These are phyloP conservation scores for Talaromyces sp. DNA, from an alignment of 2,329 filamentous ascomycete species.

Conservation along the genomic window DNA sequence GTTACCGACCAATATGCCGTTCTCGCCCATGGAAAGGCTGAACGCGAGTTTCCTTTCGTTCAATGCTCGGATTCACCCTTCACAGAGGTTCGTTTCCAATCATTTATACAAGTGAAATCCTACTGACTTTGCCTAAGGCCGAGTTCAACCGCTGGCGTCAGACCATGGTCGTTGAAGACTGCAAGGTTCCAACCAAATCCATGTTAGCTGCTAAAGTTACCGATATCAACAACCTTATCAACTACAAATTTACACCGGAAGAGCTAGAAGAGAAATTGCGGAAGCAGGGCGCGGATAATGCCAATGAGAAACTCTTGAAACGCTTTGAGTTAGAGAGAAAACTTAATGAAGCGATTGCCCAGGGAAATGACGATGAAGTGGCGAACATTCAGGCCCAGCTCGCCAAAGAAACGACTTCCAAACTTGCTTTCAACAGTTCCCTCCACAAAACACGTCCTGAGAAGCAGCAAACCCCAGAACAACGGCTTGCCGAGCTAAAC, in stretches of 20 bases:
- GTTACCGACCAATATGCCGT: slow-evolving; percentile 82
- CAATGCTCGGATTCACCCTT: slow-evolving; percentile 82
- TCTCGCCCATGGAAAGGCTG: slow-evolving; percentile 76
- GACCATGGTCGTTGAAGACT: slow-evolving; percentile 67
- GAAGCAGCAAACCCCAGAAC: slow-evolving; percentile 63
- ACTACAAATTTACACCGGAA: slow-evolving; percentile 75
- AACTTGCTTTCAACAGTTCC: slow-evolving; percentile 69
- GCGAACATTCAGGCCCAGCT: slow-evolving; percentile 51
- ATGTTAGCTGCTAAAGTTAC: slow-evolving; percentile 68
- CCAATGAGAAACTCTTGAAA: slow-evolving; percentile 64
- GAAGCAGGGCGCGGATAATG: slow-evolving; percentile 65
- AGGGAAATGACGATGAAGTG: slow-evolving; percentile 60
- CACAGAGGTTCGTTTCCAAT: slow-evolving; percentile 62
- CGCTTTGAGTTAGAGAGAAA: slow-evolving; percentile 64
- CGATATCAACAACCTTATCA: slow-evolving; percentile 75
- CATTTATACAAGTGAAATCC: neutral
- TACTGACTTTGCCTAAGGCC: slow-evolving; percentile 44
- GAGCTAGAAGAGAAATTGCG: slow-evolving; percentile 78
- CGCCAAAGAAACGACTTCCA: slow-evolving; percentile 50
- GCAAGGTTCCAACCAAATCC: slow-evolving; percentile 70
- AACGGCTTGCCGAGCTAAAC: slow-evolving; percentile 80
- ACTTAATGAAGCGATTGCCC: slow-evolving; percentile 63
- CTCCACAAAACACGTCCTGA: slow-evolving; percentile 57
- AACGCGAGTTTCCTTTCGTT: slow-evolving; percentile 85
- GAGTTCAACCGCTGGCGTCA: slow-evolving; percentile 81